Evolutionary conservation across 2,329 filamentous ascomycete species (phyloP), one percentile per base, ranked within the genome.

Genomic region (Phyllosticta paracitricarpa): DNA sequence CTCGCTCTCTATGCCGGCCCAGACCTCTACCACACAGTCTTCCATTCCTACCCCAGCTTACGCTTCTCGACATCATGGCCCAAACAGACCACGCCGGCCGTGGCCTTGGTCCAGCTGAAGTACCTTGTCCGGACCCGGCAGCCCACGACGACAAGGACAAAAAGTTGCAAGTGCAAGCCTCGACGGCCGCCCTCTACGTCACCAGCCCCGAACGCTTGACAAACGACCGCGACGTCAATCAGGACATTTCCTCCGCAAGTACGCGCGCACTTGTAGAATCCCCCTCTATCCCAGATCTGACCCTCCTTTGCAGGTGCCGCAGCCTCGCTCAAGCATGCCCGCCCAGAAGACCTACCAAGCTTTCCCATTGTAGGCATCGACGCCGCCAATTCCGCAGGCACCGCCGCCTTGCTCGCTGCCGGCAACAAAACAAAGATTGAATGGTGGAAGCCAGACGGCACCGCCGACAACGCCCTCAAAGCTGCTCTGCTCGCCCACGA

Each of bases 391-490:
- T 89, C 89, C 61, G 89, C 89, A 63, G 83, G 87, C 65, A 84
- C 88, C 61, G 91, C 90, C 59, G 89, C 89, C 51, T 83, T 82
- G 58, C 77, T 93, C 54, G 89, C 89, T 57, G 89, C 89, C 79
- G 80, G 84, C 56, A 89, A 84, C 69, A 84, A 84, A 66, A 89
- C 84, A 69, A 72, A 83, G 2, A 77, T 85, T 57, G 82, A 89
- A 71, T 77, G 79, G 70, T 89, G 86, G 85, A 87, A 83, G 69
- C 84, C 86, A 19, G 80, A 84, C 64, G 80, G 80, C 54, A 81
- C 79, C n/a, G 78, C 83, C 28, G 66, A 69, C 26, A 81, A 82
- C 9, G 85, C 86, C 8, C 80, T 81, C 59, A 81, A 81, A 60
- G 84, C 84, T 35, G 84, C 84, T 1, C 69, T 81, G 60, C 72